phyloP scores from a whole-genome alignment of 1,284 basidiomycete species.

The Baeospora myosura region DNA sequence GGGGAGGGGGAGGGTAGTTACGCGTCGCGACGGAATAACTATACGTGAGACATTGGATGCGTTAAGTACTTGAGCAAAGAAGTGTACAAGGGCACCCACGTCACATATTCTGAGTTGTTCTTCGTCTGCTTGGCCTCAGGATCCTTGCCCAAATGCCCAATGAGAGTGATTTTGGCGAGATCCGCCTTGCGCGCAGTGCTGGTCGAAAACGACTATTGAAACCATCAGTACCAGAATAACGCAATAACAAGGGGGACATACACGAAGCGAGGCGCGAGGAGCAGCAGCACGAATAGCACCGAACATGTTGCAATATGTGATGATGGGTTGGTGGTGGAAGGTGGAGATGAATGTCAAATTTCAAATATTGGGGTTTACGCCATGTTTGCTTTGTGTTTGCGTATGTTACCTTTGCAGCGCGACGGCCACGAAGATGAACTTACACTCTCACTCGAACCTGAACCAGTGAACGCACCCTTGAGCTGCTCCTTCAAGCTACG shows the following conservation, averaged over 20 bases:
- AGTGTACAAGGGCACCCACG: conserved; percentile 37
- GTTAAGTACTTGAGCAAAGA: neutral
- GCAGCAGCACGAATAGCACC: conserved; percentile 35
- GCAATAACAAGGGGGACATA: conserved; percentile 24
- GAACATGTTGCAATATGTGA: conserved; percentile 33
- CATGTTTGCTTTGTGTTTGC: conserved; percentile 17
- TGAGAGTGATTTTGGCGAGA: conserved; percentile 66
- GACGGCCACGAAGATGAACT: too few species aligned
- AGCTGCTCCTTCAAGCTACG: conserved; percentile 3
- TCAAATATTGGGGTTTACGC: too few species aligned
- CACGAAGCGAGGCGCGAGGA: conserved; percentile 38
- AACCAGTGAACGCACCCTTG: neutral
- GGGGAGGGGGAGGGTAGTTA: conserved; percentile 51
- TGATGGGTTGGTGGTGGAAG: neutral
- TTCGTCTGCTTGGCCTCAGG: conserved; percentile 64
- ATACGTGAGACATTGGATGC: conserved; percentile 2
- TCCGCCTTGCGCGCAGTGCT: conserved; percentile 46
- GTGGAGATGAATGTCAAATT: too few species aligned
- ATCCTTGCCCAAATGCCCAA: conserved; percentile 66
- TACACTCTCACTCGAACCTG: too few species aligned
- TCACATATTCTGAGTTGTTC: conserved; percentile 68
- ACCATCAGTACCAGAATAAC: neutral
- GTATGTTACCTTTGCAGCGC: too few species aligned
- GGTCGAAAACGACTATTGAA: conserved; percentile 60
- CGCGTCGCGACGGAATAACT: conserved; percentile 68